These are phyloP conservation scores for Phytopythium chamaehyphon DNA, from an alignment of 352 stramenopile genomes.

Conservation along the genomic window DNA sequence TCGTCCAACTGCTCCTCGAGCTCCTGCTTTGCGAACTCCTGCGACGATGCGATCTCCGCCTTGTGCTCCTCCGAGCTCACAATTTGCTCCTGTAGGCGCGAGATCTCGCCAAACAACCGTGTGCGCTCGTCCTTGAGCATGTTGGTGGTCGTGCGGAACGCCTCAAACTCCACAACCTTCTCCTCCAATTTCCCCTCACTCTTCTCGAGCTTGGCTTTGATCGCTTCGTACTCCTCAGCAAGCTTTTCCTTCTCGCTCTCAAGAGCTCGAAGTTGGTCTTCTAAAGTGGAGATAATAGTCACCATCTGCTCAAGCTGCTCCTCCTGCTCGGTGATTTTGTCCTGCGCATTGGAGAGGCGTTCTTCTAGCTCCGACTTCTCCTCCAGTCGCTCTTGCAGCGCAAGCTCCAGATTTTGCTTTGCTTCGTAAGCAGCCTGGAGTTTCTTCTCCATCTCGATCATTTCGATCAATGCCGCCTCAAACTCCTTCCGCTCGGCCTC, in stretches of 20 bases:
- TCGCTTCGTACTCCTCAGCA: conserved; percentile 35
- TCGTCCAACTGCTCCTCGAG: conserved; percentile 54
- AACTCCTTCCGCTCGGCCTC: conserved; percentile 60
- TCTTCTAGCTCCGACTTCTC: conserved; percentile 42
- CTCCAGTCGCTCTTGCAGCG: conserved; percentile 45
- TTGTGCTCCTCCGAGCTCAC: conserved; percentile 38
- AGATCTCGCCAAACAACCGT: conserved; percentile 50
- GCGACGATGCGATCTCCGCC: conserved; percentile 30
- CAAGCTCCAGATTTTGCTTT: conserved; percentile 45
- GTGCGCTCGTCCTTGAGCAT: conserved; percentile 60
- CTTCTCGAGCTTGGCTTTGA: conserved; percentile 44
- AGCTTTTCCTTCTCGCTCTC: conserved; percentile 48
- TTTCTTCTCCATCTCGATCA: conserved; percentile 68
- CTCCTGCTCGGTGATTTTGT: conserved; percentile 46
- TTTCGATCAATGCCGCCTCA: conserved; percentile 51
- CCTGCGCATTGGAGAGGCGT: conserved; percentile 37
- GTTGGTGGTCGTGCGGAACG: conserved; percentile 50
- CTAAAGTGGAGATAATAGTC: conserved; percentile 40
- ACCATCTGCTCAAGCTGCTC: conserved; percentile 56
- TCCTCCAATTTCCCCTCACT: conserved; percentile 51
- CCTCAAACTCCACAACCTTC: conserved; percentile 59
- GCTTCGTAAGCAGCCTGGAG: conserved; percentile 58
- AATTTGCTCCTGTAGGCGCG: conserved; percentile 48
- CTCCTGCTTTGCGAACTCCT: conserved; percentile 47
- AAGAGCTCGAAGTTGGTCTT: conserved; percentile 37